Evolutionary conservation across 2,329 filamentous ascomycete species (phyloP), one percentile per base, ranked within the genome.

Genomic region (Fusarium sp.): DNA sequence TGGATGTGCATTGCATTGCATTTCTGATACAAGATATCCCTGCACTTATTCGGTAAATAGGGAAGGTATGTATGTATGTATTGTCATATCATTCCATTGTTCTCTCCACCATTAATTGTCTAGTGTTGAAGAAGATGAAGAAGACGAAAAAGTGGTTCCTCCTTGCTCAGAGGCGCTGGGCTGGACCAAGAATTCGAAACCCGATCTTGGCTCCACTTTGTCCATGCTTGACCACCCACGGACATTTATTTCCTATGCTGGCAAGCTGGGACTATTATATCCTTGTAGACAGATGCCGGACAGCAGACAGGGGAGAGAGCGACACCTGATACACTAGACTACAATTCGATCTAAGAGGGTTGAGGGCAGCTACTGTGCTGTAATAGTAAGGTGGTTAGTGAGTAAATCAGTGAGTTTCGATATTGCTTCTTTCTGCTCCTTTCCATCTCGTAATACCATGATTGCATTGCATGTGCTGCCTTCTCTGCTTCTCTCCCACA

Each of bases 241-340:
- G 27, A 30, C 27, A 30, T 30, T 30, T 30, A 30, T 30, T 30
- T 30, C 27, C 27, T 30, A 25, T 25, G 25, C 25, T 25, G 23
- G 23, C 22, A 22, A 22, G 22, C 23, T 23, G 25, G 25, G 25
- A 25, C 25, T 25, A 13, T 30, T 11, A 30, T 30, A 30, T 30
- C 27, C 27, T 30, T 30, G 22, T 41, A 48, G 60, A 62, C 27
- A 56, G 39, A 56, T 40, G 52, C 52, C 37, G 43, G 33, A 41
- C 58, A 64, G 61, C 48, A 39, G 33, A 41, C 58, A 64, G 61
- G 63, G 64, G 40, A 55, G 20, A 30, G 25, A 68, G 37, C 27
- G 44, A 56, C 17, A 68, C 60, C 60, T 68, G 65, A 68, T 65
- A 68, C 61, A 66, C 40, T 65, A 68, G 56, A 66, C 40, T 27